A percentile compares a stretch with the other conserved stretches of the same genome.
Conservation (phyloP, 2,329 filamentous ascomycete genomes). For the Orbilia brochopaga region DNA sequence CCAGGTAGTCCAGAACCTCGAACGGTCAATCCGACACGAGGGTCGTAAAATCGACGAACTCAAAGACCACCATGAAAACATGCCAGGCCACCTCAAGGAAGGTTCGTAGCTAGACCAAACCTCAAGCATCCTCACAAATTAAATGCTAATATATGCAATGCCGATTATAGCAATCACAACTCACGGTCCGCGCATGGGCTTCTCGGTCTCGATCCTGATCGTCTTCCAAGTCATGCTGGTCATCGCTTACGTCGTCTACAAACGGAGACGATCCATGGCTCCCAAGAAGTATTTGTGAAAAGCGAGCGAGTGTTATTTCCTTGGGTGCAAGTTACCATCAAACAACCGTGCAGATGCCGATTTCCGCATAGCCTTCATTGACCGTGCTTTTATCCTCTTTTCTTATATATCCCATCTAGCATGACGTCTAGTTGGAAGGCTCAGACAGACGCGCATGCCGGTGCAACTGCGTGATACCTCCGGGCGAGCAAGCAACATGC, state of each 20-base stretch:
- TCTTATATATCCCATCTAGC: too few relatives aligned
- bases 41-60: conserved; percentile 30
- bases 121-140: conserved; percentile 1
- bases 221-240: conserved; percentile 75
- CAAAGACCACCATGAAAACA: conserved; percentile 42
- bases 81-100: conserved; percentile 35
- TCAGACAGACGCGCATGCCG: too few relatives aligned
- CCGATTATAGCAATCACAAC: conserved; percentile 60
- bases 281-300: conserved; percentile 90
- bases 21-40: conserved; percentile 41
- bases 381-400: neutral
- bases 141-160: conserved; percentile 12
- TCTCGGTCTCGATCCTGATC: conserved; percentile 73
- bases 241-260: conserved; percentile 75
- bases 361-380: neutral
- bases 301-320: neutral
- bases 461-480: neutral
- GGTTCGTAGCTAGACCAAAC: conserved; percentile 9
- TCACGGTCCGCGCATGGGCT: conserved; percentile 65
- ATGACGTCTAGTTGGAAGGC: too few relatives aligned
- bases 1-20: conserved; percentile 25
- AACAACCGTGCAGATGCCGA: too few relatives aligned
- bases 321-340: neutral
- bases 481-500: neutral
- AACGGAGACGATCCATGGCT: conserved; percentile 73